Base-by-base conservation (phyloP, 2,329 filamentous ascomycete species). In the Neopestalotiopsis clavispora region DNA sequence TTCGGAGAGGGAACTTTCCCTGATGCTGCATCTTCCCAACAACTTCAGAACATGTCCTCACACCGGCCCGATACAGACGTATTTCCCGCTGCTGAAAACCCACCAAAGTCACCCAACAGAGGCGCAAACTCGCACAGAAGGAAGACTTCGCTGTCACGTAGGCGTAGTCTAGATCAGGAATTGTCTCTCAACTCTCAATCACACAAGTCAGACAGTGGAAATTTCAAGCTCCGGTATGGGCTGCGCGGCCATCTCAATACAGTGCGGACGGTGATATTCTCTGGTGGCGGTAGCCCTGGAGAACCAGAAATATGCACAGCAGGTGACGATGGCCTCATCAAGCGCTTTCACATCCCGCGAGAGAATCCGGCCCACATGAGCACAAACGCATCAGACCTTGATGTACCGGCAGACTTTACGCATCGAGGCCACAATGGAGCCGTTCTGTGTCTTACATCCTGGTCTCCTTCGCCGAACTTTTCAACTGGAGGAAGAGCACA, bases 241-340 rank as follows among this genome's bases (percentile, higher is more conserved):
- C 86, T 99, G 4, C 89, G 95, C 65, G 96, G 96, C 1, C 96
- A 99, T 79, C 87, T 99, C 1, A 94, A 98, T 78, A 95, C 97
- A 2, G 94, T 99, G 4, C 91, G 96, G 56, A 94, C 94, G 1
- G 94, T 98, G 69, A 97, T 98, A 72, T 99, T 99, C 81, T 98
- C 95, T 1, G 96, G 96, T 30, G 96, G 96, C 57, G 96, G 96
- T 70, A 98, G 94, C 76, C 95, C 95, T 3, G 94, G 94, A 3
- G 96, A 99, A 78, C 96, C 96, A 1, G 96, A 99, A 80, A 95
- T 99, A 67, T 98, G 95, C 81, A 99, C 95, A 3, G 94, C 93
- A 64, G 94, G 95, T 68, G 96, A 99, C 75, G 96, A 99, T 78
- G 95, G 95, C 68, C 92, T 95, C 75, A 93, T 99, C 79, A 99